Evolutionary conservation across 2,329 filamentous ascomycete genomes (phyloP).

Genomic region (Neonectria ditissima): DNA sequence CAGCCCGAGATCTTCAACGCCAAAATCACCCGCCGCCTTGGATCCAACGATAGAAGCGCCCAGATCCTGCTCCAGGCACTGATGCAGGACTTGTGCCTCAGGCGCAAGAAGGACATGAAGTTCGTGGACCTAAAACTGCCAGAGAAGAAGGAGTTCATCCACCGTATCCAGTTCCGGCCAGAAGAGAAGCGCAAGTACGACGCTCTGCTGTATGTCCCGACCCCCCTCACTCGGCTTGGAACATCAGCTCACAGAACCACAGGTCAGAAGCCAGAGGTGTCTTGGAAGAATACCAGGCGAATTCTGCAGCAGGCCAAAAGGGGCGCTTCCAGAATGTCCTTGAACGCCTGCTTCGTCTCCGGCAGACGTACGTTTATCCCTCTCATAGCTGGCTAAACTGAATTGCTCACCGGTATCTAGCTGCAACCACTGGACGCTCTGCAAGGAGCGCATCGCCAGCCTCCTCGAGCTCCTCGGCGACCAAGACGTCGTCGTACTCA

Average conservation of each 20-base stretch:
- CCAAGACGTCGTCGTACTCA: constrained; percentile 76
- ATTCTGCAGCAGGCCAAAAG: constrained; percentile 55
- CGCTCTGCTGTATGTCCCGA: constrained; percentile 69
- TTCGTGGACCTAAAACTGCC: constrained; percentile 87
- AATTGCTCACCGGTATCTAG: constrained; percentile 46
- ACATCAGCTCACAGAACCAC: constrained; percentile 9
- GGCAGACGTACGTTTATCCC: constrained; percentile 70
- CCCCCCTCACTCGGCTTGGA: not conserved
- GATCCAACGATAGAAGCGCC: constrained; percentile 65
- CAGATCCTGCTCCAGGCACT: constrained; percentile 77
- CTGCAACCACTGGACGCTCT: constrained; percentile 90
- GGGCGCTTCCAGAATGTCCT: constrained; percentile 79
- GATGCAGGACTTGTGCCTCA: constrained; percentile 83
- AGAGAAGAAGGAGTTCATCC: constrained; percentile 80
- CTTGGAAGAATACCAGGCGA: constrained; percentile 69
- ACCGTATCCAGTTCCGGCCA: constrained; percentile 77
- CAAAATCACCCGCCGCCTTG: constrained; percentile 71
- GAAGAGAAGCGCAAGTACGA: constrained; percentile 85
- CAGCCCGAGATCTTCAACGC: constrained; percentile 79
- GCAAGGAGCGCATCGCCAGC: constrained; percentile 78
- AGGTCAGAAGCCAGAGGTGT: constrained; percentile 80
- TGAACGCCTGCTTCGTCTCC: constrained; percentile 83
- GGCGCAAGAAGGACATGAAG: constrained; percentile 87
- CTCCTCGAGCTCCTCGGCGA: constrained; percentile 77
- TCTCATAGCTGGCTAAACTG: no score